Evolutionary conservation across 331 rosid genomes (phyloP).

Genomic region (Dryas integrifolia): DNA sequence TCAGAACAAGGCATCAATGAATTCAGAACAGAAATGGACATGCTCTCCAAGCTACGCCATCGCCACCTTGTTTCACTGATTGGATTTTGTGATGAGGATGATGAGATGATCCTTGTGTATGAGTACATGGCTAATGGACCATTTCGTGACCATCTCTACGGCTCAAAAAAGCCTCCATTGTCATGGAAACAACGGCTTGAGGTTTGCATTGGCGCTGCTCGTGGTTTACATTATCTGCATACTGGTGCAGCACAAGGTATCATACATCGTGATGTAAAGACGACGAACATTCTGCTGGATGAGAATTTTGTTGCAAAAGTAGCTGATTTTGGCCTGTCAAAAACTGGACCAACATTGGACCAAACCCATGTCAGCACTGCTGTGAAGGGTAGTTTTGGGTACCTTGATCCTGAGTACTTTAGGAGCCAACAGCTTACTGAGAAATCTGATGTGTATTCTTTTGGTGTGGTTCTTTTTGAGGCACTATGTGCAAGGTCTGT

Average conservation of each 20-base stretch:
- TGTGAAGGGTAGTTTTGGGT: conserved; percentile 90
- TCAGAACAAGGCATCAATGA: conserved; percentile 83
- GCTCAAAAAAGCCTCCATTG: conserved; percentile 47
- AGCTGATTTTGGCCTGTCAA: conserved; percentile 80
- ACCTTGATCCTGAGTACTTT: conserved; percentile 83
- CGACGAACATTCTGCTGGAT: conserved; percentile 80
- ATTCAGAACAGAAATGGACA: conserved; percentile 69
- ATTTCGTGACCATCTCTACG: conserved; percentile 67
- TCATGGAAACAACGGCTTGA: conserved; percentile 84
- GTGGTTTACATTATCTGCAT: conserved; percentile 86
- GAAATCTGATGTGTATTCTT: conserved; percentile 80
- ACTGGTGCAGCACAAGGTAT: conserved; percentile 78
- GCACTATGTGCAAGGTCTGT: conserved; percentile 68
- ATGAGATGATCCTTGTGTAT: conserved; percentile 82
- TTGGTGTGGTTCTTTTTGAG: conserved; percentile 83
- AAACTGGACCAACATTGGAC: conserved; percentile 53
- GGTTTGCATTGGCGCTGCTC: conserved; percentile 81
- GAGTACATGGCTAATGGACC: conserved; percentile 90
- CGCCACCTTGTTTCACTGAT: conserved; percentile 82
- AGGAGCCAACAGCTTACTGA: conserved; percentile 68
- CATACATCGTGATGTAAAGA: conserved; percentile 85
- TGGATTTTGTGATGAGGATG: conserved; percentile 70
- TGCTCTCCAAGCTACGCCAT: conserved; percentile 82
- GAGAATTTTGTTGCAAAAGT: conserved; percentile 73
- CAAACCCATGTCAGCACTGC: conserved; percentile 80